Evolutionary conservation across 768 basidiomycete genomes (phyloP), one percentile per base, ranked within the genome.

Genomic region (Termitomyces sp.): DNA sequence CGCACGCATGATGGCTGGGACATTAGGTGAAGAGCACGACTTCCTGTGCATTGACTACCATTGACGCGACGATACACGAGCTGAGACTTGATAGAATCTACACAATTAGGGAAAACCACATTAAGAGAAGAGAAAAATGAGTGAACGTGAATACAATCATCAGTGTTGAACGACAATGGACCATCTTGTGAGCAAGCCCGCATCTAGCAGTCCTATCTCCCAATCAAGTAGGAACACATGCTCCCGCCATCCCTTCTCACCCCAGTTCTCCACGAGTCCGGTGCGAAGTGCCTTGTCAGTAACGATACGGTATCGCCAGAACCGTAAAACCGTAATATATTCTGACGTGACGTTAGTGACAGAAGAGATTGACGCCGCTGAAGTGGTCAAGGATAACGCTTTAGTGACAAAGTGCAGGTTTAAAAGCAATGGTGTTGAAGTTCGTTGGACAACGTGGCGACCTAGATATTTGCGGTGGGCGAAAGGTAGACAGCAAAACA

Each of bases 171-270:
- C 62, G 38, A 70, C 67, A 32, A 83, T 68, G 13, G 75, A 71
- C 86, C 85, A 88, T 57, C 82, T 75, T 65, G 70, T 71, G 55
- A 87, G 65, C 63, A 75, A 68, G 16, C 79, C 78, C 4, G 73
- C 76, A 45, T 73, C 69, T 16, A 86, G 68, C 40, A 87, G 73
- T 0, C 76, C 82, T 22, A 79, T 81, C 67, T 88, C 84, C 74
- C 86, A 84, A 33, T 73, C 73, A 35, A 81, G 57, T 62, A 79
- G 66, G n/a, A 85, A 72, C 61, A 78, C 71, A 56, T 80, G 73
- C 64, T 80, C 78, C 57, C 83, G 75, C 83, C 81, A 84, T 39
- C 67, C 75, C 22, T 65, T 62, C 15, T 74, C 38, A 7, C 77
- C 77, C 49, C 69, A 68, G 48, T 68, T 66, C 7, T 68, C 54